Base-by-base conservation (phyloP, 1,284 basidiomycete genomes). In the Tilletia setariae region DNA sequence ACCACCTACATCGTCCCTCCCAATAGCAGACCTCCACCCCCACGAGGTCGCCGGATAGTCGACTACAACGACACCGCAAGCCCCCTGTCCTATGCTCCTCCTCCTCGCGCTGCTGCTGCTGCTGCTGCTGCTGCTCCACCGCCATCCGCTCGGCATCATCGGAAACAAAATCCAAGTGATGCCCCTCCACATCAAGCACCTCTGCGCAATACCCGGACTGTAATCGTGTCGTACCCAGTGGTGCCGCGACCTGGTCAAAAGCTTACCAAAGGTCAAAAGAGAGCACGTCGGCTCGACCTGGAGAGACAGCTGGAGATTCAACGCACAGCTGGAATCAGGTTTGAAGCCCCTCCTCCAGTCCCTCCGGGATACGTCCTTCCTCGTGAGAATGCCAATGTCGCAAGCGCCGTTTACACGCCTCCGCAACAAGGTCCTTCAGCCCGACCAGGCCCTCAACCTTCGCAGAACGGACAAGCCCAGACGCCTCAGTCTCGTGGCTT, bases 191-290 rank as follows among this genome's bases (percentile, higher is more conserved):
- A 19, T 23, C 35, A 40, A 40, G 35, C 35, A 6, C 35, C 35
- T 40, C 35, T 40, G 35, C 35, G 35, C 35, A 40, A 40, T 11
- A 40, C 6, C 11, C 51, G 51, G 23, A 53, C 51, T 7, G 21
- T 13, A 6, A 15, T 53, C 51, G 13, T 23, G 23, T 25, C 51
- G 13, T 40, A 40, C 21, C 46, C 16, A 49, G 46, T 19, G 19
- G 15, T 35, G 15, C 56, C 56, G n/a, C 13, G 30, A n/a, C 56
- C 56, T 7, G 56, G 56, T 11, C 56, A 61, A 30, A 61, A 35
- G 56, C 32, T 61, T 28, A 61, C 56, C 56, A 61, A 61, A 30
- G 56, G 56, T 19, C 56, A 61, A 21, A 61, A 61, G 56, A 61
- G 19, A 40, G 56, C 56, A 19, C 56, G 56, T 9, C 23, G 32